Base-by-base conservation (phyloP, 352 stramenopile genomes). In the Sclerospora graminicola region DNA sequence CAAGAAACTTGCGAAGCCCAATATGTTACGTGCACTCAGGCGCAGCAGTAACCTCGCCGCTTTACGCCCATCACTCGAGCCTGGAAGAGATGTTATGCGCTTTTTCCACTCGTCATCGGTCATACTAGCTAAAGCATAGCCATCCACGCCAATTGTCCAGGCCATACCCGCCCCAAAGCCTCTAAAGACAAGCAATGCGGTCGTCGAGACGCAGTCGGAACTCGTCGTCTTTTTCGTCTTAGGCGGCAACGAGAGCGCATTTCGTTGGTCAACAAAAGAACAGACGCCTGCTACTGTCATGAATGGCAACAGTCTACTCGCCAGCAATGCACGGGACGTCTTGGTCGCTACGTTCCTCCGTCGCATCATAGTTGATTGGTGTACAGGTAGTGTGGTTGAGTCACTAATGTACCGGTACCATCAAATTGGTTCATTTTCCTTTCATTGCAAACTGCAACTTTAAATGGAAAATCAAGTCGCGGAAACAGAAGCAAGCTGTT, bases 141-240 rank as follows among this genome's bases (percentile, higher is more conserved):
- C 59, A 30, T 90, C 78, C 26, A 85, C 74, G 28, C 55, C 69
- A n/a, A 90, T 57, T 2, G 78, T 88, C 78, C 78, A 90, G 18
- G 77, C 75, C 8, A 84, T 19, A 16, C 78, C 78, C 9, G 78
- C 69, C 16, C 72, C 71, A 14, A 88, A 21, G 5, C 78, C 78
- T 36, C 75, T 68, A 32, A 63, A 74, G 31, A 85, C 47, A 20
- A 87, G 61, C 46, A 82, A 44, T 15, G 61, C 73, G 1, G 73
- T 83, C 32, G 68, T 76, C 8, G 76, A 84, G 35, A 81, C 44
- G 51, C 76, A 88, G 60, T 88, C 76, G 4, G 48, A 51, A 13
- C 63, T 64, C 35, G 62, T 51, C 33, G 60, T 58, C 43, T 80
- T 80, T 41, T 38, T 51, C 7, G 32, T 41, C 21, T 42, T 11